Base-by-base conservation (phyloP, 345 rosid genomes). In the Adansonia digitata region DNA sequence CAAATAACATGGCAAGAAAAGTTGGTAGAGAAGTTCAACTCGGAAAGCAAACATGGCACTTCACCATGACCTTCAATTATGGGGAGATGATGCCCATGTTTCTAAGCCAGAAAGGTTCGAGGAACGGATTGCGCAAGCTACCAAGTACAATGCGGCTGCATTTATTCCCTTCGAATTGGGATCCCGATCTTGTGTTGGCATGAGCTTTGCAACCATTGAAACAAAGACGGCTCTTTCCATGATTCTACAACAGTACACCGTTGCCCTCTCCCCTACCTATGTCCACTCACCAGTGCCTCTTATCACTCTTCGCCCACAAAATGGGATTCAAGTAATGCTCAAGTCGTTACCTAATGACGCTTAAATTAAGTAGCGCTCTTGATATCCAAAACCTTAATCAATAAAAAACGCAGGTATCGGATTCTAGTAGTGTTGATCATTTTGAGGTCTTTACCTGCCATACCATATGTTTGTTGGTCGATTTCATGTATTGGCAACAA, bases 81-180 rank as follows among this genome's bases (percentile, higher is more conserved):
- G 88, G 92, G 87, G 88, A 53, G 81, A 79, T 1, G 87, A 83
- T 66, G 82, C 20, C 15, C 64, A 78, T 42, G 75, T 69, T 37
- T 88, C 82, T 80, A 82, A 76, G 62, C 87, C 86, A 1, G 84
- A 86, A 57, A 81, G 92, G 69, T 86, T 84, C 53, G 77, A 80
- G 2, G 81, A 77, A 68, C 87, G 88, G 31, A 65, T 81, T 0
- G 85, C 82, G 37, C 83, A 83, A 72, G 89, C 91, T 35, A 84
- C 84, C 56, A 74, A 66, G 37, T 68, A 78, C 52, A 84, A 78
- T 40, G 46, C 45, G 0, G 77, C 78, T 1, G 84, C 78, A 20
- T 88, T 73, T 76, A 20, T 82, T 18, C 87, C 88, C 0, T 88
- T 84, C 20, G 83, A 84, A 13, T 29, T 82, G 75, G 91, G 87